These are phyloP conservation scores for Puccinellia tenuiflora DNA, from an alignment of 176 grass and related monocot genomes.

Conservation along the genomic window DNA sequence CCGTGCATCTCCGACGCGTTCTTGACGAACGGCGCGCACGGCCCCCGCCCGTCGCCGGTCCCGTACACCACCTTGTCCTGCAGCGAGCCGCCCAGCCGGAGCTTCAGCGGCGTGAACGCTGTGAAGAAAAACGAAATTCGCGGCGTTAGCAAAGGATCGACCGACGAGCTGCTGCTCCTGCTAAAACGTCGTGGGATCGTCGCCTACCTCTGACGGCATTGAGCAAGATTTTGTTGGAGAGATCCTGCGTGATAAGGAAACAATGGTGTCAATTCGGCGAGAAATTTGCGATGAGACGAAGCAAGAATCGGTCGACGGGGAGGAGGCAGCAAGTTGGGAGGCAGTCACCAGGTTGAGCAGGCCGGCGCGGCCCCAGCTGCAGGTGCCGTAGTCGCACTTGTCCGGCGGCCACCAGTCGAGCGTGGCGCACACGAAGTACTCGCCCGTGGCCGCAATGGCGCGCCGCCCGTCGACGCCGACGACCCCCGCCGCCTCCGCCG, in stretches of 20 bases:
- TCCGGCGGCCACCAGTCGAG: slow-evolving; percentile 98
- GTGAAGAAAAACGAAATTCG: slow-evolving; percentile 9
- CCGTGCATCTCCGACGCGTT: slow-evolving; percentile 55
- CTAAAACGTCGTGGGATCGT: too few species aligned
- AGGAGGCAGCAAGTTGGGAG: too few species aligned
- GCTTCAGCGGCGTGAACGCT: slow-evolving; percentile 61
- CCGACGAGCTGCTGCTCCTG: too few species aligned
- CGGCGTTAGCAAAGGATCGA: too few species aligned
- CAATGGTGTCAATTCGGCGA: neutral
- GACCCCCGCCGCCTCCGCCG: neutral
- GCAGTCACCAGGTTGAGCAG: slow-evolving; percentile 75
- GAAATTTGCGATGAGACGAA: too few species aligned
- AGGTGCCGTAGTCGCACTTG: slow-evolving; percentile 97
- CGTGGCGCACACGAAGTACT: slow-evolving; percentile 85
- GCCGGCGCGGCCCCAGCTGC: slow-evolving; percentile 69
- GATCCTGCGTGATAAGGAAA: slow-evolving; percentile 48
- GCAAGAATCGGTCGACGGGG: too few species aligned
- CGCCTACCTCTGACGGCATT: slow-evolving; percentile 80
- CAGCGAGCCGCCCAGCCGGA: slow-evolving; percentile 65
- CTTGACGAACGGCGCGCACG: slow-evolving; percentile 51
- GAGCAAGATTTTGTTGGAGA: slow-evolving; percentile 69
- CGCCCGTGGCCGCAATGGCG: slow-evolving; percentile 59
- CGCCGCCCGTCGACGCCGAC: slow-evolving; percentile 38
- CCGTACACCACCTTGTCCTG: slow-evolving; percentile 62
- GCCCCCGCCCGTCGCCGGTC: neutral